Conservation (phyloP, 2,329 filamentous ascomycete genomes). For the Colletotrichum gigasporum region DNA sequence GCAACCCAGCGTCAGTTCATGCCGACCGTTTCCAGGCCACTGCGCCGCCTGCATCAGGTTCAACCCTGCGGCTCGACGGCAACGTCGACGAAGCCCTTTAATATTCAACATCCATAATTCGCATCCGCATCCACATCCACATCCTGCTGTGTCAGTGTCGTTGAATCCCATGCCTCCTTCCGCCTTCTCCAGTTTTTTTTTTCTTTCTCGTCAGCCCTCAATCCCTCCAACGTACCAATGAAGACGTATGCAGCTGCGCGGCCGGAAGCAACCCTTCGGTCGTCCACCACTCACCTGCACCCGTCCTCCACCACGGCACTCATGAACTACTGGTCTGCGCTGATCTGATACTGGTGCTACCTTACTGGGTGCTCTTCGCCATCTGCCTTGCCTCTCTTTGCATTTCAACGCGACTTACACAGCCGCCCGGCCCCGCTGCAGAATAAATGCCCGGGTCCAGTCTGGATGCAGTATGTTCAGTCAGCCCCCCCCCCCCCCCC, state of each 20-base stretch:
- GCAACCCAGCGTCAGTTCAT: conserved; percentile 9
- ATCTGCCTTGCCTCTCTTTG: too few relatives aligned
- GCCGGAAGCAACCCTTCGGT: conserved; percentile 15
- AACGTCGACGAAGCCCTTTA: neutral
- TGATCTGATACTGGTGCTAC: too few relatives aligned
- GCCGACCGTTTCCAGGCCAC: neutral
- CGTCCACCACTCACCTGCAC: neutral
- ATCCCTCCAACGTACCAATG: neutral
- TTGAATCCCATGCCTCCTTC: neutral
- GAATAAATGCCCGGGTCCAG: neutral
- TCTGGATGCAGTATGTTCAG: too few relatives aligned
- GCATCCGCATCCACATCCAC: neutral
- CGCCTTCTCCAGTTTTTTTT: neutral
- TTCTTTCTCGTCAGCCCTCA: too few relatives aligned
- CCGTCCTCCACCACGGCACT: neutral
- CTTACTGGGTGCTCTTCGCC: too few relatives aligned
- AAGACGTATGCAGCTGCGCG: conserved; percentile 13
- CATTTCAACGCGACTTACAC: neutral
- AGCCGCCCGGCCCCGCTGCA: neutral
- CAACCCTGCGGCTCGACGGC: conserved; percentile 12
- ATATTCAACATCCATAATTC: neutral
- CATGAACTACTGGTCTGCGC: too few relatives aligned
- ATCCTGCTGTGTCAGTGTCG: too few relatives aligned
- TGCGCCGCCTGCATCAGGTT: neutral
- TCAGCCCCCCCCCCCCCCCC: too few relatives aligned